phyloP scores from a whole-genome alignment of 1,284 basidiomycete species.

The Pseudozyma flocculosa region DNA sequence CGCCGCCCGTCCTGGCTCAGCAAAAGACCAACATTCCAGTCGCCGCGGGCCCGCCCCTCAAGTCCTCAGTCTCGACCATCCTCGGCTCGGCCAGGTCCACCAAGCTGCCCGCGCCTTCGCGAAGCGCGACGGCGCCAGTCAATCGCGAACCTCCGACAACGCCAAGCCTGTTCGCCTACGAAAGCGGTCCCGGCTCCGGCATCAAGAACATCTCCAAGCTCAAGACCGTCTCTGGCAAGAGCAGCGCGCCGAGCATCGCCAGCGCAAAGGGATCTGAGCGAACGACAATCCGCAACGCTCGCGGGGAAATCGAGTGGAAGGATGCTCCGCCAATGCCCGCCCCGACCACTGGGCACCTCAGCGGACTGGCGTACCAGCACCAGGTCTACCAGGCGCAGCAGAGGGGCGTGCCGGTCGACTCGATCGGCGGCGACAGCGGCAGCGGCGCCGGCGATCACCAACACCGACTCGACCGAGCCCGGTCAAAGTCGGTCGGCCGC shows the following conservation, averaged over 20 bases:
- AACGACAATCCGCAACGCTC: constrained; percentile 26
- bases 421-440: not conserved
- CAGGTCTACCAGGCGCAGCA: not conserved
- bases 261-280: constrained; percentile 17
- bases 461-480: too few species aligned
- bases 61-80: constrained; percentile 26
- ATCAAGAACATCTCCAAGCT: constrained; percentile 2
- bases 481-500: not conserved
- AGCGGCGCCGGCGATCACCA: not conserved
- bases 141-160: constrained; percentile 18
- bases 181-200: constrained; percentile 1
- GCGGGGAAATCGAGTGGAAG: constrained; percentile 39
- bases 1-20: not conserved
- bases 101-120: constrained; percentile 2
- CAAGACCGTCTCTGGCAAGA: constrained; percentile 9
- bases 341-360: not conserved
- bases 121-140: not conserved
- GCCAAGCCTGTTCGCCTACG: constrained; percentile 31
- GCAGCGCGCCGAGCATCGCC: constrained; percentile 5
- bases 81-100: constrained; percentile 23
- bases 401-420: not conserved
- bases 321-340: constrained; percentile 11
- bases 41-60: constrained; percentile 4
- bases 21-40: constrained; percentile 3
- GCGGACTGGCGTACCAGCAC: not conserved